phyloP scores from a whole-genome alignment of 306 rosid species.

The Quercus variabilis region DNA sequence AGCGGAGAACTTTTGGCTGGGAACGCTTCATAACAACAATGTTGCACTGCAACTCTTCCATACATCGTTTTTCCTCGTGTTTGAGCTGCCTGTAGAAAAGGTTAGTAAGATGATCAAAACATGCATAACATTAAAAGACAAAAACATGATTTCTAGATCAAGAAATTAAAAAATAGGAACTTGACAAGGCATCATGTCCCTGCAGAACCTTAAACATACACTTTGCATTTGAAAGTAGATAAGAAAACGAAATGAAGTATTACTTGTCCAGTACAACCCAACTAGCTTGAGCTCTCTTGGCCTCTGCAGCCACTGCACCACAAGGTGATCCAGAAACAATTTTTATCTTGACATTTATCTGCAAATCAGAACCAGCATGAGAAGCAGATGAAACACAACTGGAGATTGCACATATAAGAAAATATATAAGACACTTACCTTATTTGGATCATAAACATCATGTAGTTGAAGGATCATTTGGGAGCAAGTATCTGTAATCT shows the following conservation, averaged over 20 bases:
- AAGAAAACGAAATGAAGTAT: slow-evolving; percentile 25
- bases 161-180: slow-evolving; percentile 1
- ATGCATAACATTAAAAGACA: neutral
- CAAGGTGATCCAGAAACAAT: slow-evolving; percentile 91
- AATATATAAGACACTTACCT: slow-evolving; percentile 37
- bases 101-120: slow-evolving; percentile 8
- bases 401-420: neutral
- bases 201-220: slow-evolving; percentile 10
- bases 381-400: neutral
- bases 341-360: slow-evolving; percentile 93
- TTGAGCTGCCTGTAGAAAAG: slow-evolving; percentile 70
- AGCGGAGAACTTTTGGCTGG: slow-evolving; percentile 91
- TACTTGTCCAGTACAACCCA: slow-evolving; percentile 99
- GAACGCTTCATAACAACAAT: slow-evolving; percentile 92
- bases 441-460: slow-evolving; percentile 92
- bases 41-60: slow-evolving; percentile 98
- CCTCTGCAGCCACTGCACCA: slow-evolving; percentile 88
- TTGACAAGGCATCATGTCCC: neutral
- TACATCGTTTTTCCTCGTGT: slow-evolving; percentile 86
- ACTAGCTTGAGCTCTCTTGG: slow-evolving; percentile 80
- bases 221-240: slow-evolving; percentile 13
- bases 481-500: slow-evolving; percentile 86
- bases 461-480: slow-evolving; percentile 99
- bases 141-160: neutral
- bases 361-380: slow-evolving; percentile 9